Evolutionary conservation across 129 eudicot species (phyloP).

Genomic region (Tagetes patula): DNA sequence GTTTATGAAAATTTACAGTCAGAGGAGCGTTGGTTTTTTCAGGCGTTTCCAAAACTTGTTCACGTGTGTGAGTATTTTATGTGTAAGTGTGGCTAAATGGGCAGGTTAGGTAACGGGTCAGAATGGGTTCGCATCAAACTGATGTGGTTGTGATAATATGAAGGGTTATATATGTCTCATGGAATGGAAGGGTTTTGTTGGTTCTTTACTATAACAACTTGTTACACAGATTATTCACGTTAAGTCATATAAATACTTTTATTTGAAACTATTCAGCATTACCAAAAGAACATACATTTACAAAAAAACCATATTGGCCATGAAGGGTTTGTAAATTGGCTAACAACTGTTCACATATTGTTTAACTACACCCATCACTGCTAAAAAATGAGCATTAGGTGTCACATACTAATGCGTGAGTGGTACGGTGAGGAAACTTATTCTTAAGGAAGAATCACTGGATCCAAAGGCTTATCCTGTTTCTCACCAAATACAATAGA

Average conservation of each 20-base stretch:
- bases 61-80: neutral
- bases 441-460: too few species aligned
- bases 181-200: neutral
- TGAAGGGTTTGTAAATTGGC: neutral
- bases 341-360: too few species aligned
- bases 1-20: neutral
- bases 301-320: neutral
- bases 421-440: too few species aligned
- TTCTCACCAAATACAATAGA: too few species aligned
- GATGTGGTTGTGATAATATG: slow-evolving; percentile 1
- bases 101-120: neutral
- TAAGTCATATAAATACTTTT: neutral
- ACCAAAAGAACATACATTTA: neutral
- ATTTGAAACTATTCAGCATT: neutral
- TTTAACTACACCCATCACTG: too few species aligned
- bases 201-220: neutral
- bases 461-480: too few species aligned
- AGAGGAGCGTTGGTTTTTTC: neutral
- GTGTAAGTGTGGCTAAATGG: neutral
- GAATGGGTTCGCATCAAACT: neutral
- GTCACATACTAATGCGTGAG: too few species aligned
- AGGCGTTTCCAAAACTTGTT: neutral
- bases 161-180: neutral
- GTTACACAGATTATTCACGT: neutral
- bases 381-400: too few species aligned